Base-by-base conservation (phyloP, 345 rosid genomes). In the Murraya koenigii region DNA sequence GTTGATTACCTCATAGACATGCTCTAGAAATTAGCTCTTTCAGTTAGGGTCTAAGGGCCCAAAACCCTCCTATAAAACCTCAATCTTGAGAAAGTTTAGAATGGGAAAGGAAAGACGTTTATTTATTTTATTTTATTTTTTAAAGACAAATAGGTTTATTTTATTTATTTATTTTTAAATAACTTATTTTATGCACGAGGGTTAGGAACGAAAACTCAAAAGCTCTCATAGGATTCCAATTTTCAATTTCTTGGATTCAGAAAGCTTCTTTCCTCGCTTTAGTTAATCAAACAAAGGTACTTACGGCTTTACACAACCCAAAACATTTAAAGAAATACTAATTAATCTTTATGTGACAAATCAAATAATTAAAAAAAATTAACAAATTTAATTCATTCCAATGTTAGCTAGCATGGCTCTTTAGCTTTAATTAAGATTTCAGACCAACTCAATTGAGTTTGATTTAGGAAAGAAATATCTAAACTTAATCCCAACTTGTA, bases 391-490 rank as follows among this genome's bases (percentile, higher is more conserved):
- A 11, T 11, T 0, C 49, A 41, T 41, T 41, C 47, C 14, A 10
- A 8, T 6, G 10, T 0, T 41, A 41, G 2, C 47, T n/a, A n/a
- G n/a, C n/a, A n/a, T 0, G 47, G 49, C 49, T 2, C 49, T 41
- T 41, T 41, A 41, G 0, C 1, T 41, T 11, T 11, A 41, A 41
- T 0, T 11, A 41, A 41, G n/a, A n/a, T n/a, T n/a, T n/a, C n/a
- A n/a, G n/a, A 41, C 11, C 0, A 41, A 11, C 0, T 41, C 0
- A 11, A 41, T 41, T 0, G 4, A 0, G 0, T 2, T 39, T 0
- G 10, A 0, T 39, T 39, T 39, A 4, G 14, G 44, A 0, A 39
- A 39, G 2, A 6, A 38, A 41, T 0, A 41, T 41, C 8, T 3
- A 4, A 41, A 10, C 0, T 11, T 0, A 41, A 41, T 41, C 11